phyloP scores from a whole-genome alignment of 208 protist species.

The Herpetomonas tarakana region DNA sequence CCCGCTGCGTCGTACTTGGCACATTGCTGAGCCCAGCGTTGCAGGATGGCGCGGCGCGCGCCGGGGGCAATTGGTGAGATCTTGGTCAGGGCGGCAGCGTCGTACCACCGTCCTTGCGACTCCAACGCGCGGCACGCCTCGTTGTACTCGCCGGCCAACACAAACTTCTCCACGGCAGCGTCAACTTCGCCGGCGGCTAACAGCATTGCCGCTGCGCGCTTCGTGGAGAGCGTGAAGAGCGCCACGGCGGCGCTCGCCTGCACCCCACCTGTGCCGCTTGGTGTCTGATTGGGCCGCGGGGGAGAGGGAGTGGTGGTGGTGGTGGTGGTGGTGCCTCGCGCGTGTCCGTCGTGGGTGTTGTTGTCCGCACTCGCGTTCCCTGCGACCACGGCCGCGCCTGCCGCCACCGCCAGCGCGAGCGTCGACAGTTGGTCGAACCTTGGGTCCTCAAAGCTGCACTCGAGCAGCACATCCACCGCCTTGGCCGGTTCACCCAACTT shows the following conservation, averaged over 20 bases:
- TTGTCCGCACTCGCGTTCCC: constrained; percentile 6
- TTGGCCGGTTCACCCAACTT: constrained; percentile 40
- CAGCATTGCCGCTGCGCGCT: constrained; percentile 62
- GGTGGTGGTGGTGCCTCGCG: not conserved
- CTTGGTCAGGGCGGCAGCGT: constrained; percentile 56
- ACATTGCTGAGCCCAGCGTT: constrained; percentile 60
- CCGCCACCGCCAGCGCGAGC: constrained; percentile 60
- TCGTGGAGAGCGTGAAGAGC: constrained; percentile 40
- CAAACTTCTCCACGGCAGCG: constrained; percentile 69
- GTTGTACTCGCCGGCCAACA: constrained; percentile 56
- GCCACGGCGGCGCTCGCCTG: constrained; percentile 18
- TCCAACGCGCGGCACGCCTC: constrained; percentile 62
- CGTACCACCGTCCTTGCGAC: constrained; percentile 60
- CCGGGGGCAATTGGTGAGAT: not conserved
- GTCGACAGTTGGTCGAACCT: constrained; percentile 61
- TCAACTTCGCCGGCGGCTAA: constrained; percentile 65
- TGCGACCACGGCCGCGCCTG: constrained; percentile 1
- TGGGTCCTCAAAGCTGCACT: constrained; percentile 45
- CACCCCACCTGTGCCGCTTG: not conserved
- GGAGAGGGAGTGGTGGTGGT: not conserved
- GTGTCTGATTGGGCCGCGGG: constrained; percentile 5
- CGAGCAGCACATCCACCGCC: constrained; percentile 69
- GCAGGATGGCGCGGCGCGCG: constrained; percentile 13
- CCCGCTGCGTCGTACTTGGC: constrained; percentile 25
- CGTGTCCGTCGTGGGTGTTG: constrained; percentile 7